These are phyloP conservation scores for Cenococcum geophilum DNA, from an alignment of 495 filamentous ascomycete genomes.

Conservation along the genomic window DNA sequence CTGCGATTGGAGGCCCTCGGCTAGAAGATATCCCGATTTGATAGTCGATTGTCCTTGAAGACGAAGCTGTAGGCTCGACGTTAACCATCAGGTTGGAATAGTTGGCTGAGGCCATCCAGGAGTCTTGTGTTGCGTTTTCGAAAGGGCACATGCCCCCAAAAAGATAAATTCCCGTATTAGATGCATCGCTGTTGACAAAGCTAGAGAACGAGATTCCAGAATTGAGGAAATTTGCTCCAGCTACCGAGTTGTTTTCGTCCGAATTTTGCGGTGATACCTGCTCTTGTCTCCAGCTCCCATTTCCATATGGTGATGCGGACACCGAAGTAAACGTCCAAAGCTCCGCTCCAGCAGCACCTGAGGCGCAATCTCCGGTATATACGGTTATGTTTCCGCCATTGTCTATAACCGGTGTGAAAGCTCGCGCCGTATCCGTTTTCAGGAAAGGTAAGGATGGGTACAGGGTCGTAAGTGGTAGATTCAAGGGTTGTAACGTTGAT, in stretches of 20 bases:
- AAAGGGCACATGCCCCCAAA: conserved; percentile 89
- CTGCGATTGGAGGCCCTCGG: conserved; percentile 61
- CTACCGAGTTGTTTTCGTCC: conserved; percentile 31
- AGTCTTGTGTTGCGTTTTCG: conserved; percentile 38
- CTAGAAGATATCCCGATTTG: conserved; percentile 41
- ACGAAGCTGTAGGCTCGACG: conserved; percentile 44
- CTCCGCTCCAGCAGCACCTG: conserved; percentile 39
- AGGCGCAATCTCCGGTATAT: conserved; percentile 61
- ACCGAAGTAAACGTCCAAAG: conserved; percentile 54
- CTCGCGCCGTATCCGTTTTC: conserved; percentile 34
- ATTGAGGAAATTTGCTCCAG: conserved; percentile 62
- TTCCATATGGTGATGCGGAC: conserved; percentile 38
- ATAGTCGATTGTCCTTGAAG: conserved; percentile 34
- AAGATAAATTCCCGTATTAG: conserved; percentile 53
- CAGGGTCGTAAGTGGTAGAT: conserved; percentile 51
- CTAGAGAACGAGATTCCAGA: conserved; percentile 61
- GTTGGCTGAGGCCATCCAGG: conserved; percentile 57
- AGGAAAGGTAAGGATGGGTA: conserved; percentile 63
- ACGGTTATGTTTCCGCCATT: conserved; percentile 60
- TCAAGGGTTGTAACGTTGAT: conserved; percentile 46
- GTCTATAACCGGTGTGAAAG: conserved; percentile 61
- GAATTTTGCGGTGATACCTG: conserved; percentile 33
- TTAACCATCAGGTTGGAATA: conserved; percentile 74
- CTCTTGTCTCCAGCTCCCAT: conserved; percentile 52
- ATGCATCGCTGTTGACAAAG: conserved; percentile 48